Base-by-base conservation (phyloP, 306 rosid genomes). In the Aeschynomene evenia region DNA sequence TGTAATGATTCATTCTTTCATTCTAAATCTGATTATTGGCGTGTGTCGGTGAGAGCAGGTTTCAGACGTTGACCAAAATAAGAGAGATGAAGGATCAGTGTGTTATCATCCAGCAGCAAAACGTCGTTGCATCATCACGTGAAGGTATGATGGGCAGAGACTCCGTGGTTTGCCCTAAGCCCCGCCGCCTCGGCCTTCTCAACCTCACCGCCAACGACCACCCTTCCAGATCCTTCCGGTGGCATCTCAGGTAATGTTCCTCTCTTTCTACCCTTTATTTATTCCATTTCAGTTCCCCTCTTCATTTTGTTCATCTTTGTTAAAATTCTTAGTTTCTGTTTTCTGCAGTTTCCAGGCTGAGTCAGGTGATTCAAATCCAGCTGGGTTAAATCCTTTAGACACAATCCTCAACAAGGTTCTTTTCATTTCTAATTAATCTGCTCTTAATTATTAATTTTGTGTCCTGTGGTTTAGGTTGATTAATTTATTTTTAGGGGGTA, bases 91-190 rank as follows among this genome's bases (percentile, higher is more conserved):
- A 88, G 97, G 89, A 91, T 43, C 92, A 84, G 80, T 85, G 84
- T 61, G 83, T 69, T 60, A 71, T 87, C 66, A 45, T 15, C 51
- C 88, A 33, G 43, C 68, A 74, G 66, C 91, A 82, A 65, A 87
- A 81, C 89, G 85, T 84, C 50, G 86, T 86, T 74, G 84, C 84
- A 4, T 66, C 95, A n/a, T 72, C 81, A 14, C 71, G 63, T 46
- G 92, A 94, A 36, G 92, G 88, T 78, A 78, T 86, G 76, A 79
- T 81, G 26, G 54, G 77, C 6, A 74, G 78, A 42, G 86, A 86
- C 20, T 56, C 61, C 20, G 74, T 93, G 19, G 81, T 91, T 65
- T 94, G 99, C 24, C 99, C 99, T 49, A 91, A 91, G 66, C 97
- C 99, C 4, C 99, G 99, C 77, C 97, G 96, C 24, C 66, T 74